These are phyloP conservation scores for Ulvella scutata DNA, from an alignment of 139 green algal genomes.

Conservation along the genomic window DNA sequence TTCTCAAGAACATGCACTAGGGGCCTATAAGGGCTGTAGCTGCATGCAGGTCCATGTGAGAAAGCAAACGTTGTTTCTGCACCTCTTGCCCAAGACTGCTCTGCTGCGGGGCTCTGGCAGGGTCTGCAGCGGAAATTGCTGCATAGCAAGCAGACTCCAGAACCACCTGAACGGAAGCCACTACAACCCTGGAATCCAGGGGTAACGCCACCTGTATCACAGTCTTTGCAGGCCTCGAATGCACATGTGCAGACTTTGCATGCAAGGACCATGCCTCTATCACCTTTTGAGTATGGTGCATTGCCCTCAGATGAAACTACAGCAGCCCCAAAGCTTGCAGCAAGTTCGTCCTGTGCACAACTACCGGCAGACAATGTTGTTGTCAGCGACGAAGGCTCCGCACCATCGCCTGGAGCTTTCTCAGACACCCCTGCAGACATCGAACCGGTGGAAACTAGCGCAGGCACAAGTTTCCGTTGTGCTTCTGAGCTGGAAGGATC, in stretches of 20 bases:
- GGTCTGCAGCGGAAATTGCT: not conserved
- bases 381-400: not conserved
- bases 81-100: not conserved
- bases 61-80: not conserved
- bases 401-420: not conserved
- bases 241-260: not conserved
- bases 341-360: not conserved
- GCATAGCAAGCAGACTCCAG: not conserved
- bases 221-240: not conserved
- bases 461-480: too few relatives aligned
- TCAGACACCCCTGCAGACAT: not conserved
- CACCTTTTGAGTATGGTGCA: not conserved
- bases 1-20: not conserved
- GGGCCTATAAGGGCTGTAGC: not conserved
- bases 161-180: not conserved
- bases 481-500: not conserved
- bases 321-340: not conserved
- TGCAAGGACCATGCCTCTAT: not conserved
- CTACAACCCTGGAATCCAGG: not conserved
- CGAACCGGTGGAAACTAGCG: not conserved
- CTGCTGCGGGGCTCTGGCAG: too few relatives aligned
- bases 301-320: not conserved
- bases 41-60: too few relatives aligned
- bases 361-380: not conserved
- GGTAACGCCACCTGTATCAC: not conserved